Base-by-base conservation (phyloP, 1,284 basidiomycete species). In the Termitomyces sp. region DNA sequence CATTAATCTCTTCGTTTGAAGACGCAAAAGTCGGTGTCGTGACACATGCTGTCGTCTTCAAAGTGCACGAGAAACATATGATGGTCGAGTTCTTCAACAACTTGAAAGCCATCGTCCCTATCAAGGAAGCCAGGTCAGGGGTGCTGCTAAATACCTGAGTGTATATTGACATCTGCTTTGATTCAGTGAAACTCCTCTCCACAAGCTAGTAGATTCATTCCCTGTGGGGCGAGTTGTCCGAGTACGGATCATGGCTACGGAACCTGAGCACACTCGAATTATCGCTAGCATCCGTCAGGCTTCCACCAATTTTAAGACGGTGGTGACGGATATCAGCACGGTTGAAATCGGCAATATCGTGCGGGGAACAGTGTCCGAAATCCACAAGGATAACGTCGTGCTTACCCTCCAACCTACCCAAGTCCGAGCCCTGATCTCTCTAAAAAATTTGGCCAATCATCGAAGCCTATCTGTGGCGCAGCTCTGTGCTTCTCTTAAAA, bases 71-170 rank as follows among this genome's bases (percentile, higher is more conserved):
- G 18, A 94, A 88, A 66, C 79, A 83, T 55, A 72, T 95, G 47
- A 73, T 92, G 56, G 82, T 97, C 28, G 93, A 96, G 66, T 91
- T 97, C 60, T 99, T 91, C 67, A 96, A 94, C 59, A 89, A 90
- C 44, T 63, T 96, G 48, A 89, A 91, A 61, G 97, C 91, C 0
- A 75, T 90, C 48, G 80, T 99, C 1, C 91, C 93, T 5, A 70
- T 78, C 14, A 82, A 79, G 42, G 95, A 97, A 74, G 83, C 86
- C 8, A 88, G 86, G 92, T 93, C 68, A 54, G 77, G 42, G 31
- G 5, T 6, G 2, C 11, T n/a, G 28, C 11, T 51, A 34, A 45
- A 28, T 28, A 40, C 3, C 14, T 24, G 18, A 24, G 13, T 19
- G 3, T 14, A 10, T 16, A 13, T 34, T 31, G n/a, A 43, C 16